These are phyloP conservation scores for Parsonsia alboflavescens DNA, from an alignment of 257 asterid species.

Conservation along the genomic window DNA sequence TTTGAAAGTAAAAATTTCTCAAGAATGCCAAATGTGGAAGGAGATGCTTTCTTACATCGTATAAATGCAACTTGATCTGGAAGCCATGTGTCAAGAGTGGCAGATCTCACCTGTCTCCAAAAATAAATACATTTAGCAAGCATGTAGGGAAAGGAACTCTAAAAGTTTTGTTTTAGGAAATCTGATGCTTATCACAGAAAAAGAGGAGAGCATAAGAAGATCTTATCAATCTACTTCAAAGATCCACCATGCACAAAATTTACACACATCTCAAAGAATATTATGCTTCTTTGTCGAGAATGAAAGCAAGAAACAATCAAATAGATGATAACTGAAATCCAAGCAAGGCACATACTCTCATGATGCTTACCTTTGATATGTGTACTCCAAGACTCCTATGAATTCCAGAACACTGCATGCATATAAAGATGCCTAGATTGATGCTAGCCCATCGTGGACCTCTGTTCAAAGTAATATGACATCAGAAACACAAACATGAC, in stretches of 20 bases:
- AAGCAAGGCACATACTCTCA: background rate
- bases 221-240: background rate
- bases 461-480: conserved; percentile 16
- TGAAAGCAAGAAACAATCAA: background rate
- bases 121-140: background rate
- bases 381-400: conserved; percentile 47
- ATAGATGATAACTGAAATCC: background rate
- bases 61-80: conserved; percentile 43
- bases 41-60: conserved; percentile 25
- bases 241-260: background rate
- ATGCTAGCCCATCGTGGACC: conserved; percentile 51
- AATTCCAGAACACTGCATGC: conserved; percentile 42
- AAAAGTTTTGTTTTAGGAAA: background rate
- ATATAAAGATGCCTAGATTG: conserved; percentile 41
- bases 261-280: background rate
- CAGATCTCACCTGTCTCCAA: conserved; percentile 36
- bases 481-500: background rate
- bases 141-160: background rate
- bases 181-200: background rate
- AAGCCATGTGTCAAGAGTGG: conserved; percentile 48
- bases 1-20: background rate
- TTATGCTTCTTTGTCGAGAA: background rate
- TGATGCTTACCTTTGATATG: conserved; percentile 33
- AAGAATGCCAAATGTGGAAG: background rate
- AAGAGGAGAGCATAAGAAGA: background rate